These are phyloP conservation scores for Candida dubliniensis DNA, from an alignment of 1,139 yeast species.

Conservation along the genomic window DNA sequence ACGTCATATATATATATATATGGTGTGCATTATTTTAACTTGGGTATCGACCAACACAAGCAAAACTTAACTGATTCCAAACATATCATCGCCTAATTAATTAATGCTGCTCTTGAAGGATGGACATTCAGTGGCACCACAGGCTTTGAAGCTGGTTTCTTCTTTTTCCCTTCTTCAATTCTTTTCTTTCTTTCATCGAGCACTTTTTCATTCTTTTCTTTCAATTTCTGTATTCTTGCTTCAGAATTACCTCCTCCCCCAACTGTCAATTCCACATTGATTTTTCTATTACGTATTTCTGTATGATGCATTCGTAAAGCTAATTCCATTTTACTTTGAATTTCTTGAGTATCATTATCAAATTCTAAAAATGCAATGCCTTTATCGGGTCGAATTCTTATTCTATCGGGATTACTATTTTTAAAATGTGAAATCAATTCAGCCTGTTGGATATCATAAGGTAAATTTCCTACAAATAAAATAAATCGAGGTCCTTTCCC, in stretches of 20 bases:
- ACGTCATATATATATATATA: not conserved
- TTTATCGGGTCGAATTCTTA: slow-evolving; percentile 77
- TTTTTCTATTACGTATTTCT: slow-evolving; percentile 62
- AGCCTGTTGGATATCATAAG: slow-evolving; percentile 63
- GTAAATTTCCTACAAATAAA: slow-evolving; percentile 89
- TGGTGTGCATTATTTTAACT: too few species aligned
- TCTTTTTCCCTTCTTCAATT: slow-evolving; percentile 29
- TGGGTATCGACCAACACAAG: not conserved
- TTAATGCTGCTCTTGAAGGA: slow-evolving; percentile 56
- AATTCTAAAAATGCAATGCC: slow-evolving; percentile 95
- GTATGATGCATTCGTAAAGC: slow-evolving; percentile 85
- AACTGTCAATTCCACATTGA: slow-evolving; percentile 93
- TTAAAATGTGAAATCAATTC: slow-evolving; percentile 76
- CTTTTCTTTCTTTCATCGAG: slow-evolving; percentile 61
- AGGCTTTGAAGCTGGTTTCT: slow-evolving; percentile 22
- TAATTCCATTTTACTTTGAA: slow-evolving; percentile 75
- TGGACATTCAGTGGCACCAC: slow-evolving; percentile 45
- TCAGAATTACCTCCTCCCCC: slow-evolving; percentile 97
- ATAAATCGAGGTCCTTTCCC: slow-evolving; percentile 71
- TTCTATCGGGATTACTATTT: slow-evolving; percentile 66
- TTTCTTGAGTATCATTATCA: slow-evolving; percentile 58
- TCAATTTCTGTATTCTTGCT: slow-evolving; percentile 66
- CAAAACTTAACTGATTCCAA: not conserved
- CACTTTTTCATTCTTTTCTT: slow-evolving; percentile 74
- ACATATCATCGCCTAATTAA: slow-evolving; percentile 18